phyloP scores from a whole-genome alignment of 306 rosid species.

The Prunus campanulata region DNA sequence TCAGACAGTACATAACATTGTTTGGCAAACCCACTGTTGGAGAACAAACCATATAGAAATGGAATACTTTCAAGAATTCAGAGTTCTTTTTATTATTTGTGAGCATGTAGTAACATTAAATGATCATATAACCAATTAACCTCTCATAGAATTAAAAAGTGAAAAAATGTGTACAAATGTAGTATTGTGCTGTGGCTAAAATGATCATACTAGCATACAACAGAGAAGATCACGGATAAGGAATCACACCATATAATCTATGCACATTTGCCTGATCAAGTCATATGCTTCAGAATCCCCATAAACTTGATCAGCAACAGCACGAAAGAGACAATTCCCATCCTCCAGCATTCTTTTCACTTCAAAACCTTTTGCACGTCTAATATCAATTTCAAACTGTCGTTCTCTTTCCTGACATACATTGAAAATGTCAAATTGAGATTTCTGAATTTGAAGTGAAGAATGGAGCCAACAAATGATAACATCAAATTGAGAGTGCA shows the following conservation, averaged over 20 bases:
- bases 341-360: conserved; percentile 88
- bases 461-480: conserved; percentile 9
- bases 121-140: background rate
- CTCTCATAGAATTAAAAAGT: background rate
- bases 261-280: conserved; percentile 82
- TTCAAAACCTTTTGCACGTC: conserved; percentile 79
- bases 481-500: background rate
- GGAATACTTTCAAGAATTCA: background rate
- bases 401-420: conserved; percentile 79
- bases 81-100: background rate
- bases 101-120: background rate
- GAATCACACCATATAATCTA: conserved; percentile 78
- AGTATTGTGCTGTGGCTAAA: too few species aligned
- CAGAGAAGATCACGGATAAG: background rate
- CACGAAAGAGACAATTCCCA: conserved; percentile 98
- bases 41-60: background rate
- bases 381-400: conserved; percentile 83
- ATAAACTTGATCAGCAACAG: conserved; percentile 94
- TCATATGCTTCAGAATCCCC: conserved; percentile 85
- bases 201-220: background rate
- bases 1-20: background rate
- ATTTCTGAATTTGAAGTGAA: background rate
- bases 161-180: background rate
- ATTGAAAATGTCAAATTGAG: conserved; percentile 14
- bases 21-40: background rate